Evolutionary conservation across 768 basidiomycete genomes (phyloP).

Genomic region (Lactifluus echinatus): DNA sequence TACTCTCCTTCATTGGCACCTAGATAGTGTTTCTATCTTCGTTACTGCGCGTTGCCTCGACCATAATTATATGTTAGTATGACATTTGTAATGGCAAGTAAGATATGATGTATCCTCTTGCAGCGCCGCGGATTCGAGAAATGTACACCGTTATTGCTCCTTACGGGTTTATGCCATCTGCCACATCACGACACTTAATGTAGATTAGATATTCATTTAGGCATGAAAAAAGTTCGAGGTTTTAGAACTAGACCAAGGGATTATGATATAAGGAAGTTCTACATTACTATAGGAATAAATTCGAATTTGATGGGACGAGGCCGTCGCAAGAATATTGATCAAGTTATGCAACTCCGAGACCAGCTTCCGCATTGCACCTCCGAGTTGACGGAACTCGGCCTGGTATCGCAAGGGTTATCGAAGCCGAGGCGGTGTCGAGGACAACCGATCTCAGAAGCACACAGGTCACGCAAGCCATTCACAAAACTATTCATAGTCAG

Average conservation of each 20-base stretch:
- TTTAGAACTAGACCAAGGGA: background rate
- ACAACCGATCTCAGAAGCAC: background rate
- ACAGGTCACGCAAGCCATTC: background rate
- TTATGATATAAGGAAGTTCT: background rate
- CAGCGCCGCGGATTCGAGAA: background rate
- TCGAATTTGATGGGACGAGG: background rate
- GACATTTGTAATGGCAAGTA: background rate
- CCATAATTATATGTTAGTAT: too few species aligned
- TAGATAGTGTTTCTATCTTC: too few species aligned
- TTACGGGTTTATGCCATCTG: background rate
- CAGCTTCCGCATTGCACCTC: background rate
- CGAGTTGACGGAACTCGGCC: background rate
- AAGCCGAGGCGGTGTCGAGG: background rate
- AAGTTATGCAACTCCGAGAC: background rate
- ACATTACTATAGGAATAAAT: background rate
- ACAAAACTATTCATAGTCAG: background rate
- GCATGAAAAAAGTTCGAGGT: background rate
- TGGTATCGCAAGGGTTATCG: background rate
- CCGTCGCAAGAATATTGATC: background rate
- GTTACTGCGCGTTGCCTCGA: too few species aligned
- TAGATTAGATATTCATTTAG: background rate
- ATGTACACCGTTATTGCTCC: background rate
- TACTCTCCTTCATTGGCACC: too few species aligned
- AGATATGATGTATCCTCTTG: background rate
- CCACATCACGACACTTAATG: background rate